Evolutionary conservation across 2,329 filamentous ascomycete species (phyloP).

Genomic region (Beauveria varroae): DNA sequence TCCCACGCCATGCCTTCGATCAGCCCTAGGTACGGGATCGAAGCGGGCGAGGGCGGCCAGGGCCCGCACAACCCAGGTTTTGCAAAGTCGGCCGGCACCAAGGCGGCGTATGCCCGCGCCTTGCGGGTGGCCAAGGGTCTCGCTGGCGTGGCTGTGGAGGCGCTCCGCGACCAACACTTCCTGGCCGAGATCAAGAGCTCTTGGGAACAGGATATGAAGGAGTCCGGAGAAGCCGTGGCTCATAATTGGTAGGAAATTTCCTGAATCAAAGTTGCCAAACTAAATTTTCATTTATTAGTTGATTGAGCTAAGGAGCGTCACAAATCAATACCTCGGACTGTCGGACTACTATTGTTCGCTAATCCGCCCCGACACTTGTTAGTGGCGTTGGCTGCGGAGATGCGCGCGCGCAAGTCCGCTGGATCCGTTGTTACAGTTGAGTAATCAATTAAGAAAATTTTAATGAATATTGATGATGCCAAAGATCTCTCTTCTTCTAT

Average conservation of each 20-base stretch:
- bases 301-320: neutral
- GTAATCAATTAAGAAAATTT: neutral
- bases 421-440: neutral
- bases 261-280: no score
- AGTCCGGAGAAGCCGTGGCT: neutral
- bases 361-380: neutral
- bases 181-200: constrained; percentile 31
- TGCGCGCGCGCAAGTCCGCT: neutral
- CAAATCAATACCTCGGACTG: neutral
- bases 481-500: no score
- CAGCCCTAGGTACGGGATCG: constrained; percentile 43
- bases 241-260: neutral
- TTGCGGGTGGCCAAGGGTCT: constrained; percentile 40
- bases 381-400: constrained; percentile 1
- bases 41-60: constrained; percentile 24
- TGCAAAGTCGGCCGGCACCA: constrained; percentile 41
- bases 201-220: constrained; percentile 11
- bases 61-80: constrained; percentile 48
- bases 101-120: constrained; percentile 37
- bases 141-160: constrained; percentile 40
- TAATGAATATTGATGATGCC: neutral
- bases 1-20: constrained; percentile 51
- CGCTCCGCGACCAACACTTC: constrained; percentile 34
- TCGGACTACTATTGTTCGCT: neutral
- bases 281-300: no score